Evolutionary conservation across 495 filamentous ascomycete genomes (phyloP).

Genomic region (Neurospora sp.): DNA sequence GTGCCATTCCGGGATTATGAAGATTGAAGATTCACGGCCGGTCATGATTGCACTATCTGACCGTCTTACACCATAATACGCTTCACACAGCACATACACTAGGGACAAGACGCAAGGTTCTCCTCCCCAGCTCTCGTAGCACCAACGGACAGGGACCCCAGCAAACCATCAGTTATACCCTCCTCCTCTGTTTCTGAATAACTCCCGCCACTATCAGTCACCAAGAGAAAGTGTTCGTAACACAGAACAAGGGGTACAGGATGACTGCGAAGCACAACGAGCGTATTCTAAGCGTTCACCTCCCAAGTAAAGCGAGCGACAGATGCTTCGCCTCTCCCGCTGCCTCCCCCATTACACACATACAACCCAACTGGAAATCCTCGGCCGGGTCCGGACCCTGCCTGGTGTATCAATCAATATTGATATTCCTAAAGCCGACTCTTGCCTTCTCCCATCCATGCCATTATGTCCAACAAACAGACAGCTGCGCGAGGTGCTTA

Average conservation of each 20-base stretch:
- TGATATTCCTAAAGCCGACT: not conserved
- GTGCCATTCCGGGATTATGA: not conserved
- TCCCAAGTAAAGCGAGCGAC: not conserved
- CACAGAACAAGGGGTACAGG: not conserved
- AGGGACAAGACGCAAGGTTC: not conserved
- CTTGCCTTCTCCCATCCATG: not conserved
- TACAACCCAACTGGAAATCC: not conserved
- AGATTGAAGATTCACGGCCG: not conserved
- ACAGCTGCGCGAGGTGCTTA: not conserved
- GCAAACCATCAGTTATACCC: not conserved
- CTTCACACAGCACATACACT: not conserved
- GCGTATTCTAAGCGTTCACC: not conserved
- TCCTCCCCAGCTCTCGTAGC: not conserved
- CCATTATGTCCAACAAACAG: not conserved
- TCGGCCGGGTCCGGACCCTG: not conserved
- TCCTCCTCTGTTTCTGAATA: not conserved
- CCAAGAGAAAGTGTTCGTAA: not conserved
- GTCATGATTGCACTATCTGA: not conserved
- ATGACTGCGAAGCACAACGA: not conserved
- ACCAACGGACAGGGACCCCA: not conserved
- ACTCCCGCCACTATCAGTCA: not conserved
- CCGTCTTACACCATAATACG: not conserved
- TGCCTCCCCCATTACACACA: not conserved
- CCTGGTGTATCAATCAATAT: not conserved
- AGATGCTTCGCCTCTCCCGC: not conserved